Evolutionary conservation across 257 asterid genomes (phyloP), one percentile per base, ranked within the genome.

Genomic region (Avicennia marina): DNA sequence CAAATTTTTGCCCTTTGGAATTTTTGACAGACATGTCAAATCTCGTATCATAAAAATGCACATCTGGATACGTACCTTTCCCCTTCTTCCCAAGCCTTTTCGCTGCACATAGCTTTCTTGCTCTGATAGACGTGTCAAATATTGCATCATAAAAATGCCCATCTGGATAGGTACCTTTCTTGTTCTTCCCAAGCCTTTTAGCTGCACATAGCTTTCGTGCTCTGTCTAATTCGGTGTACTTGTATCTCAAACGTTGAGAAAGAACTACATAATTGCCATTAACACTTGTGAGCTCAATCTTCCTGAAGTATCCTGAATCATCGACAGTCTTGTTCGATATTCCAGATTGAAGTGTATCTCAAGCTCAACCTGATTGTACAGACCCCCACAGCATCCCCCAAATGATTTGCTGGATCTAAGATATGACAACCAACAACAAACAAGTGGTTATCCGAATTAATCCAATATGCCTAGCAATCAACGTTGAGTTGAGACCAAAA

Each of bases 401-500:
- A 29, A 12, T 56, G 24, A 60, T 38, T 39, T 4, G 4, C 20
- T 0, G 72, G 66, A 50, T 70, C 56, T 46, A 73, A 59, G 61
- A 83, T 66, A 32, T 73, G 70, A 48, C 90, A 86, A 11, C 81
- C 88, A 59, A 73, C 75, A 48, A 83, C 47, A 3, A 65, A 57
- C 52, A 83, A 32, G 58, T 64, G 72, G 20, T 76, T 81, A 43
- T 45, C 69, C 52, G n/a, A n/a, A n/a, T n/a, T n/a, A n/a, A n/a
- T n/a, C n/a, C n/a, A n/a, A n/a, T n/a, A n/a, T 80, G 77, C 72
- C 77, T 81, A 4, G 75, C 84, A 10, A 74, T 54, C 64, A 71
- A 59, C 11, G 73, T 52, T 1, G 54, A 38, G n/a, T 49, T 56
- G 6, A 56, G 55, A 43, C 53, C 65, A 71, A 74, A 33, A 27